Evolutionary conservation across 306 rosid genomes (phyloP).

Genomic region (Sophora flavescens): DNA sequence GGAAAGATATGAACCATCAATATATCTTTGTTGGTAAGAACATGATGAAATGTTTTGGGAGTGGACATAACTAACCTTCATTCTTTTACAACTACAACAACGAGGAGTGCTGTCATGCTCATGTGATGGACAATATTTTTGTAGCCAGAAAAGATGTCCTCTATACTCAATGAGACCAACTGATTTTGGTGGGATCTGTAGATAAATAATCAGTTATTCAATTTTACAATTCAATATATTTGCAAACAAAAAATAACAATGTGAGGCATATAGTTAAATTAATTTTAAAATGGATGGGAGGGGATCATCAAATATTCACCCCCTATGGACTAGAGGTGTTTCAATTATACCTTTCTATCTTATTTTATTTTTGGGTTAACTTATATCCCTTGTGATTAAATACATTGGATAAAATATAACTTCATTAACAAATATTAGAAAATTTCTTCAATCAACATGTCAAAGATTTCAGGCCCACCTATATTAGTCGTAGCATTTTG

Average conservation of each 20-base stretch:
- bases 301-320: background rate
- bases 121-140: conserved; percentile 94
- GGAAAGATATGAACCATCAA: background rate
- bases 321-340: conserved; percentile 9
- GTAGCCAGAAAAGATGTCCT: conserved; percentile 97
- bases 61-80: conserved; percentile 78
- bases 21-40: conserved; percentile 8
- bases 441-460: conserved; percentile 14
- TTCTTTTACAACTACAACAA: conserved; percentile 99
- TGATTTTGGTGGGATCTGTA: conserved; percentile 92
- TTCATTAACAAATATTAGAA: background rate
- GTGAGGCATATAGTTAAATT: background rate
- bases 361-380: background rate
- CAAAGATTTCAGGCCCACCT: conserved; percentile 1
- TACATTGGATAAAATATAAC: background rate
- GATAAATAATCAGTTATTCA: conserved; percentile 32
- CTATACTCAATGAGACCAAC: conserved; percentile 92
- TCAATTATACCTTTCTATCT: background rate
- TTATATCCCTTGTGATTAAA: background rate
- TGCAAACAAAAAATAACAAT: background rate
- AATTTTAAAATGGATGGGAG: background rate
- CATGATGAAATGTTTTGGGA: conserved; percentile 21
- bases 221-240: conserved; percentile 8
- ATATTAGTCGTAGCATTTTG: conserved; percentile 6
- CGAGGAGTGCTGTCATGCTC: conserved; percentile 94